phyloP scores from a whole-genome alignment of 768 basidiomycete species.

The Serendipita sp. region DNA sequence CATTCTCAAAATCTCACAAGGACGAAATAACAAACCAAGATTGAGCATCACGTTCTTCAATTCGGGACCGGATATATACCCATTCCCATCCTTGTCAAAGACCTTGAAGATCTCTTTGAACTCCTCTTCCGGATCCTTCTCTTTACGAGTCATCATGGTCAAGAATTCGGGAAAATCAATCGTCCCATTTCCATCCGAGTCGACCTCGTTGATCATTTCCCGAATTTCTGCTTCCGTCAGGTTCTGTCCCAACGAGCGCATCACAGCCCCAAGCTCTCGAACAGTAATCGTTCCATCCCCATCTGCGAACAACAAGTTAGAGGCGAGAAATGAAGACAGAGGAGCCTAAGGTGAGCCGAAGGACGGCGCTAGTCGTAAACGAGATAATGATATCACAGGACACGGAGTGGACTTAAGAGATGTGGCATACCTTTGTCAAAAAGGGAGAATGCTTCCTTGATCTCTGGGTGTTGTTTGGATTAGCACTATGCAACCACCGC shows the following conservation, averaged over 20 bases:
- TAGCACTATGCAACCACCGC: not conserved
- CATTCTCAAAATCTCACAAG: not conserved
- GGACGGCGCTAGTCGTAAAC: not conserved
- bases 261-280: constrained; percentile 79
- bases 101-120: constrained; percentile 94
- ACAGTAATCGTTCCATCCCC: constrained; percentile 90
- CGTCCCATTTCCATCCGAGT: constrained; percentile 74
- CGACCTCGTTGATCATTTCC: constrained; percentile 93
- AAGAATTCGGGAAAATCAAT: constrained; percentile 78
- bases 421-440: constrained; percentile 73
- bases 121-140: constrained; percentile 88
- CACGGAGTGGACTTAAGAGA: constrained; percentile 9
- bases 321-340: not conserved
- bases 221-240: constrained; percentile 82
- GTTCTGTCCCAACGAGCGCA: constrained; percentile 86
- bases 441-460: constrained; percentile 34
- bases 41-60: constrained; percentile 83
- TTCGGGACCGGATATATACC: constrained; percentile 74
- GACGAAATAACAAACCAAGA: constrained; percentile 39
- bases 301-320: constrained; percentile 27
- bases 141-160: constrained; percentile 73
- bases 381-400: constrained; percentile 4
- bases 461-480: constrained; percentile 17
- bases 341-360: not conserved
- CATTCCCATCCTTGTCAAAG: constrained; percentile 92